Base-by-base conservation (phyloP, 257 asterid genomes). In the Jacaranda copaia region DNA sequence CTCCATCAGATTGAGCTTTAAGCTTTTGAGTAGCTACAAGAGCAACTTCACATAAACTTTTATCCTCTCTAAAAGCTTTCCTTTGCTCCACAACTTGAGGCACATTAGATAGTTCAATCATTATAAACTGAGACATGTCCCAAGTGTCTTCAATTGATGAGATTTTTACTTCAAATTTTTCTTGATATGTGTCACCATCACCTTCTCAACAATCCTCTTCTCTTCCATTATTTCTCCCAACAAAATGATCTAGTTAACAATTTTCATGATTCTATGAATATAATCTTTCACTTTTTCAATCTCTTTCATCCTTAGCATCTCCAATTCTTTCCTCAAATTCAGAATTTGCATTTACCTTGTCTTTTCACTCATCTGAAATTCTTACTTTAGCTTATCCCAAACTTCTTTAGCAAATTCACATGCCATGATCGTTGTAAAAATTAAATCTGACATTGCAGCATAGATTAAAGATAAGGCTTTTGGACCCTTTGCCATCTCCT, bases 61-160 rank as follows among this genome's bases (percentile, higher is more conserved):
- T 65, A 38, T 77, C 57, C 6, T 15, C 32, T 18, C 57, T 46
- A 16, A 59, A 55, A 5, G 70, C 46, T 35, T 42, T 18, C 20
- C 53, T 59, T 2, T 46, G 63, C 8, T 77, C 46, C 9, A 46
- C 63, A 25, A 71, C 81, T 69, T 77, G 51, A 3, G 68, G 42
- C 20, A 38, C 60, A 55, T 42, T 36, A 5, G 20, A 8, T 12
- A 57, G 32, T 6, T 57, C 25, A 38, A 9, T 6, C 15, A 62
- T 14, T 5, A 42, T 5, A 5, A 69, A 15, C n/a, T 60, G 20
- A 0, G 72, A 45, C 5, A 77, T 51, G 16, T 77, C 65, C 32
- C 42, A 39, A 43, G 14, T 6, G 7, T 77, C 58, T 60, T 77
- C 72, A 20, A 70, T 16, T 20, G 70, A 45, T 11, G 69, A 76